Base-by-base conservation (phyloP, 2,329 filamentous ascomycete species). In the Neofusicoccum sp. region DNA sequence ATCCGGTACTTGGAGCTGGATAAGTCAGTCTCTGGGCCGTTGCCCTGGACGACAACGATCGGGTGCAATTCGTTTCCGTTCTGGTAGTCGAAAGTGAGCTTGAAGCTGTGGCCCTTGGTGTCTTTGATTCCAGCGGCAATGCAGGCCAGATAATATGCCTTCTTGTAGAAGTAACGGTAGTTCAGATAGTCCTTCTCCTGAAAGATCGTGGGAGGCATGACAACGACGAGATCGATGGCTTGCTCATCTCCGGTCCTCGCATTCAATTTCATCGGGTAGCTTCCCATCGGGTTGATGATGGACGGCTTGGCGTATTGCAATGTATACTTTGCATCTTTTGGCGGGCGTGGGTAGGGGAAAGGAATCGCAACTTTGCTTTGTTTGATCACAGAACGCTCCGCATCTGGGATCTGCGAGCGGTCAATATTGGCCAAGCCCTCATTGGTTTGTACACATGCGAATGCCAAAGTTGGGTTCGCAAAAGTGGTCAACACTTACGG, bases 161-260 rank as follows among this genome's bases (percentile, higher is more conserved):
- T 84, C 71, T 97, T 96, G 79, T 97, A 93, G 73, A 97, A 97
- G 78, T 96, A 98, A 65, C 95, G 87, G 80, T 95, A 85, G 75
- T 97, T 93, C 56, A 93, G 83, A 74, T 94, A 97, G 77, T 99
- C 95, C 78, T 98, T 98, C 48, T 96, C 91, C 72, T 97, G 92
- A 71, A 98, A 93, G 11, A 97, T 78, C 1, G 84, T 79, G 45
- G 61, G 43, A 11, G 95, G 94, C 87, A 99, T 96, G 52, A 90
- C 90, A 14, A 96, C 87, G 5, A 94, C 87, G 84, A 98, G 86
- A 76, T 98, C 94, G 64, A 97, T 83, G 14, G 84, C 81, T 31
- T 88, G 78, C 31, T 74, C 76, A 54, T 78, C 77, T 68, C 89
- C 85, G 9, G 83, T 81, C 70, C 89, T 90, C 64, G 87, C 80